These are phyloP conservation scores for Neurospora crassa DNA, from an alignment of 2,329 filamentous ascomycete species.

Conservation along the genomic window DNA sequence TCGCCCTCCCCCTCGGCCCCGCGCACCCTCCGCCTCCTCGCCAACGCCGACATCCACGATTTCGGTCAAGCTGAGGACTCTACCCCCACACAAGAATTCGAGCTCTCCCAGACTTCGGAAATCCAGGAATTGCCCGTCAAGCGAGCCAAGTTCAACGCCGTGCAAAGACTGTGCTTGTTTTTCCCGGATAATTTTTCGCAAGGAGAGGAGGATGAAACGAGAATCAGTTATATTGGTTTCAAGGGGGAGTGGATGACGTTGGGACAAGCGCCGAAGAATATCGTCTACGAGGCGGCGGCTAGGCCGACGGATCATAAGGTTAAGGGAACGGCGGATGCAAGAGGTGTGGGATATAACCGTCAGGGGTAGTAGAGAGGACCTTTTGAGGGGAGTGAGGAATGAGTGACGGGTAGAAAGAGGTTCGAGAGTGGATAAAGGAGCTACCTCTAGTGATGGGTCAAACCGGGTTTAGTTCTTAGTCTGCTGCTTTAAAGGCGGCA, in stretches of 20 bases:
- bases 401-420: not conserved
- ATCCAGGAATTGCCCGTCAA: conserved; percentile 83
- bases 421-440: not conserved
- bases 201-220: conserved; percentile 70
- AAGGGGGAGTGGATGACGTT: conserved; percentile 89
- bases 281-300: conserved; percentile 87
- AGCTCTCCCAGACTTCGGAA: conserved; percentile 67
- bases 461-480: not conserved
- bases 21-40: conserved; percentile 73
- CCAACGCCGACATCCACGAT: conserved; percentile 81
- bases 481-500: too few species aligned
- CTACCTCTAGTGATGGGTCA: not conserved
- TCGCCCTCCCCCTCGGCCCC: conserved; percentile 63
- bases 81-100: conserved; percentile 62
- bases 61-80: conserved; percentile 66
- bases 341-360: conserved; percentile 35
- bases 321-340: conserved; percentile 43
- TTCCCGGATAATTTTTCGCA: conserved; percentile 84
- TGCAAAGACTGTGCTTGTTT: conserved; percentile 76
- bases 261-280: conserved; percentile 71
- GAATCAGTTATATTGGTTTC: conserved; percentile 78
- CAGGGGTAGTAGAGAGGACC: too few species aligned
- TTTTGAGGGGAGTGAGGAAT: not conserved
- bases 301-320: conserved; percentile 80
- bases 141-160: conserved; percentile 78